These are phyloP conservation scores for Wickerhamiella kurtzmanii DNA, from an alignment of 805 yeast species.

Conservation along the genomic window DNA sequence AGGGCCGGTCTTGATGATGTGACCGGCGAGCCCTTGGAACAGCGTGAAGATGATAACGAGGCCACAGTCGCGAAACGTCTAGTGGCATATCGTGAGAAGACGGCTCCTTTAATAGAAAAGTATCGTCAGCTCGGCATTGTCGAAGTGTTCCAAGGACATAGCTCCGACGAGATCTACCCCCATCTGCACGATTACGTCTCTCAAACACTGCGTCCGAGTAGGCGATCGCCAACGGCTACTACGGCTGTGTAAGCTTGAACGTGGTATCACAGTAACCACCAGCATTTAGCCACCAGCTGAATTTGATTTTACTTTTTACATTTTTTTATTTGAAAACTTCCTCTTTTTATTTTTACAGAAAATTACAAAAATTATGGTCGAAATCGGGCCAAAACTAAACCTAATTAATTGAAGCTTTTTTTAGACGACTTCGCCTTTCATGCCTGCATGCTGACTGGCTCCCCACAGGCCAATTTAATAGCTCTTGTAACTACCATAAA, in stretches of 20 bases:
- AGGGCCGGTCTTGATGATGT: constrained; percentile 69
- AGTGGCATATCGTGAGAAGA: constrained; percentile 42
- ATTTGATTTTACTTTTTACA: no score
- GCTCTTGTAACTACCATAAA: no score
- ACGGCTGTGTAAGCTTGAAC: not conserved
- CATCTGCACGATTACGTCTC: constrained; percentile 23
- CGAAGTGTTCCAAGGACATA: constrained; percentile 51
- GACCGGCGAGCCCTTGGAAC: constrained; percentile 73
- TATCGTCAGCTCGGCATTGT: constrained; percentile 41
- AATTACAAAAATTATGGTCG: no score
- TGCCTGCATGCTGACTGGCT: no score
- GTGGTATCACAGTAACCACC: no score
- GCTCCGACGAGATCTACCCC: constrained; percentile 77
- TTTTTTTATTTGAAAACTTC: no score
- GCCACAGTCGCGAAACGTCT: constrained; percentile 58
- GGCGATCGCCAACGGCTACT: not conserved
- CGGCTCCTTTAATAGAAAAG: constrained; percentile 53
- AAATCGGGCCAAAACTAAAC: no score
- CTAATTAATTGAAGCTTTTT: no score
- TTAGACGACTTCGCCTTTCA: no score
- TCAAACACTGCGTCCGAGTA: not conserved
- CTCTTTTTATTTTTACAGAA: no score
- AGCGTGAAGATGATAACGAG: constrained; percentile 73
- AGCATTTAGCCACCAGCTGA: no score
- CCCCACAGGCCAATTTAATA: no score